Conservation (phyloP, 192 early-diverging fungal species). For the Phlyctochytrium arcticum region DNA sequence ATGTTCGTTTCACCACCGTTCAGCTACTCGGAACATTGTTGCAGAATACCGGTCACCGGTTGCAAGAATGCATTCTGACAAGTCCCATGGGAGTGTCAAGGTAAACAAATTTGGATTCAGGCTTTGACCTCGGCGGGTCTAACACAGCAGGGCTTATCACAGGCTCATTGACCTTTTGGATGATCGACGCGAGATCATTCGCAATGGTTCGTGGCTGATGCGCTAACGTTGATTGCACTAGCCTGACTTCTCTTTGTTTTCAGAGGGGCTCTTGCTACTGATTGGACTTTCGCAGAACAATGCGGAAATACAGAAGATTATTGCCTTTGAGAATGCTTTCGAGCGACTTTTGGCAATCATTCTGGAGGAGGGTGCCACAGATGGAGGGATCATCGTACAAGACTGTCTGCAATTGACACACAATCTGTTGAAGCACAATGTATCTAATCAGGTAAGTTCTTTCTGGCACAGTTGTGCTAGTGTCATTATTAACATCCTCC, state of each 20-base stretch:
- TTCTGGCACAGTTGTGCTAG: neutral
- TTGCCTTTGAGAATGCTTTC: conserved; percentile 98
- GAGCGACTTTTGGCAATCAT: conserved; percentile 87
- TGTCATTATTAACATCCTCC: neutral
- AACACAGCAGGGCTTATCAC: conserved; percentile 45
- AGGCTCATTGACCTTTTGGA: conserved; percentile 92
- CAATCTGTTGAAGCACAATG: conserved; percentile 92
- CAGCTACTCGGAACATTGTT: conserved; percentile 80
- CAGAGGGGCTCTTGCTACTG: conserved; percentile 87
- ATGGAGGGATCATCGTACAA: conserved; percentile 93
- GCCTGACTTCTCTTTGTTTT: neutral
- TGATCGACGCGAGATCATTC: conserved; percentile 89
- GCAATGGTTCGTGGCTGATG: conserved; percentile 77
- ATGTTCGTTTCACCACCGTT: conserved; percentile 87
- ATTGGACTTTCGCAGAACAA: conserved; percentile 89
- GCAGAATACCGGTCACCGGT: conserved; percentile 46
- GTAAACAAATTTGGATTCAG: neutral
- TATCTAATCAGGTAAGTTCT: conserved; percentile 84
- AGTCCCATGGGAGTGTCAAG: conserved; percentile 58
- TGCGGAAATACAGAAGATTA: conserved; percentile 97
- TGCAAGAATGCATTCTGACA: conserved; percentile 85
- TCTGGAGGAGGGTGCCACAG: conserved; percentile 83
- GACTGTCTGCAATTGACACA: conserved; percentile 92
- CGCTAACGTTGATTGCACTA: too few species aligned
- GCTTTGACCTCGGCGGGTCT: neutral